A percentile compares a stretch with the other conserved stretches of the same genome.
phyloP scores from a whole-genome alignment of 1,284 basidiomycete genomes.

The Tilletia horrida region DNA sequence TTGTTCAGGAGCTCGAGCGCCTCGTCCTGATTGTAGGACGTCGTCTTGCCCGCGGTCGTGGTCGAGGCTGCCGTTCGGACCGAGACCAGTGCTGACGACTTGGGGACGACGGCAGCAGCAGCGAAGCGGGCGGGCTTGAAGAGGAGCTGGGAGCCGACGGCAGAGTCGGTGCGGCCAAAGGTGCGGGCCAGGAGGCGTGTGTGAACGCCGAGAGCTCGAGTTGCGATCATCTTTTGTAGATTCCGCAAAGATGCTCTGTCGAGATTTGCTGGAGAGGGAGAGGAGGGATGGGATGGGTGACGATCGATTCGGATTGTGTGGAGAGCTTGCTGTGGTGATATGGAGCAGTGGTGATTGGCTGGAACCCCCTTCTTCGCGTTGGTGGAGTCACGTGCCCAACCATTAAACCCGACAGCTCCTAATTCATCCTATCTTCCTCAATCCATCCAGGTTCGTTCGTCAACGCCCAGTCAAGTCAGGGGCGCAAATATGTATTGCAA shows the following conservation, averaged over 20 bases:
- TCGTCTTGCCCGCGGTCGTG: not conserved
- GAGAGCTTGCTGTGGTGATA: not conserved
- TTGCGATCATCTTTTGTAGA: not conserved
- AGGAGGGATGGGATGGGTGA: not conserved
- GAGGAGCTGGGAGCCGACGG: not conserved
- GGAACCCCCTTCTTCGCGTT: too few relatives aligned
- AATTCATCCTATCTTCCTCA: too few relatives aligned
- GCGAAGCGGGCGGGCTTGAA: conserved; percentile 4
- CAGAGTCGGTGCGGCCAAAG: not conserved
- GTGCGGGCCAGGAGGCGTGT: conserved; percentile 15
- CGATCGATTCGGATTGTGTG: not conserved
- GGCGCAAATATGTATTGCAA: too few relatives aligned
- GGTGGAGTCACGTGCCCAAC: too few relatives aligned
- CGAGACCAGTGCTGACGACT: not conserved
- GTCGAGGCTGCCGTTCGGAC: not conserved
- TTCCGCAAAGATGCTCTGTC: not conserved
- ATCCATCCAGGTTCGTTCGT: too few relatives aligned
- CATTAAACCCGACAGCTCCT: too few relatives aligned
- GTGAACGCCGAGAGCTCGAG: conserved; percentile 5
- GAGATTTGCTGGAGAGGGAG: not conserved
- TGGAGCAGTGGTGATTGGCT: too few relatives aligned
- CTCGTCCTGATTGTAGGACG: conserved; percentile 59
- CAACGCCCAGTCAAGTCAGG: too few relatives aligned
- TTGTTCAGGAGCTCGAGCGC: conserved; percentile 71
- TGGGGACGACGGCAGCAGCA: not conserved